Evolutionary conservation across 495 filamentous ascomycete genomes (phyloP).

Genomic region (Penicillium angulare): DNA sequence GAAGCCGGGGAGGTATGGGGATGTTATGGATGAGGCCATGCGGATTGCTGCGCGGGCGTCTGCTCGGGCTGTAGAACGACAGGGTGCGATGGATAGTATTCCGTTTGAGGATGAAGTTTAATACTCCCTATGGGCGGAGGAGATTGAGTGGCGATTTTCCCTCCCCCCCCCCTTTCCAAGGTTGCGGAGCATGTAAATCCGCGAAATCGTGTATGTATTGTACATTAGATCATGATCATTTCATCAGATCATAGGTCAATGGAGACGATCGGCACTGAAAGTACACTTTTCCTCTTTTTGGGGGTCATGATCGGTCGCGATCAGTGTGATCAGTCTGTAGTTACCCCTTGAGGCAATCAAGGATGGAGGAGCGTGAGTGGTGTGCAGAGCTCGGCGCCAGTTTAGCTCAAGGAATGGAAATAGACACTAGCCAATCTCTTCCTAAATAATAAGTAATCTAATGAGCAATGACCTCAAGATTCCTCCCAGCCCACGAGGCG

Average conservation of each 20-base stretch:
- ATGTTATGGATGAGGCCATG: constrained; percentile 60
- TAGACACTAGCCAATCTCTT: too few relatives aligned
- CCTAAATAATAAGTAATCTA: too few relatives aligned
- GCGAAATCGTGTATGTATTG: too few relatives aligned
- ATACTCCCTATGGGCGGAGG: too few relatives aligned
- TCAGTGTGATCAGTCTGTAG: background rate
- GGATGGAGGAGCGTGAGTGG: background rate
- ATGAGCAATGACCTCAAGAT: constrained; percentile 5
- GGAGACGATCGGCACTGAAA: background rate
- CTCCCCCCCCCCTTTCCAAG: too few relatives aligned
- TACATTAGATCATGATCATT: constrained; percentile 7
- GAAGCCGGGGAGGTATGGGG: constrained; percentile 42
- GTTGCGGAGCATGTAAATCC: too few relatives aligned
- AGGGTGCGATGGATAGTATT: constrained; percentile 84
- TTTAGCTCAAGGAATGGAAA: too few relatives aligned
- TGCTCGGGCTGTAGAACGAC: constrained; percentile 70
- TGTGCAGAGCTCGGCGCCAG: too few relatives aligned
- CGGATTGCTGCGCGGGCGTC: constrained; percentile 70
- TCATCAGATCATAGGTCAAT: background rate
- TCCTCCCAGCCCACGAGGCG: background rate
- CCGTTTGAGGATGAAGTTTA: constrained; percentile 80
- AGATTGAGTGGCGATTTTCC: too few relatives aligned
- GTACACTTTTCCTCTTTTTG: too few relatives aligned
- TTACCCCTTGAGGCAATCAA: background rate
- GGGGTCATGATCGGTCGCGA: too few relatives aligned